Conservation (phyloP, 305 asterid genomes). For the Nicotiana rustica region DNA sequence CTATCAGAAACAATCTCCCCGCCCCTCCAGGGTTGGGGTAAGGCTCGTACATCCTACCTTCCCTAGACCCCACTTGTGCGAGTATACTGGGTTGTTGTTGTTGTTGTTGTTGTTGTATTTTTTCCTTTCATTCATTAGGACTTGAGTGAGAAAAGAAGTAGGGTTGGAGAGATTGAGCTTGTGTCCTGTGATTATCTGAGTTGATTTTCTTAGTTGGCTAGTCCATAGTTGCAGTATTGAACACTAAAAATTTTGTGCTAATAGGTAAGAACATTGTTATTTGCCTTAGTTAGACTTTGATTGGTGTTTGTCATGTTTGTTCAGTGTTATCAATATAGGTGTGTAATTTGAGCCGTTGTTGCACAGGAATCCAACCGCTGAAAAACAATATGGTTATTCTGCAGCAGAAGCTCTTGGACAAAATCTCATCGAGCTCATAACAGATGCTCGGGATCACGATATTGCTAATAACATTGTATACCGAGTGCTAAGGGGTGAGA, state of each 20-base stretch:
- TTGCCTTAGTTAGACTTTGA: constrained; percentile 23
- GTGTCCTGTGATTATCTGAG: constrained; percentile 2
- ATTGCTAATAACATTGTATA: constrained; percentile 56
- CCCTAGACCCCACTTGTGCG: no score
- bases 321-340: constrained; percentile 26
- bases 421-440: constrained; percentile 58
- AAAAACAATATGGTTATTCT: constrained; percentile 68
- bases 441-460: constrained; percentile 52
- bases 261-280: constrained; percentile 7
- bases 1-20: no score
- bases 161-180: constrained; percentile 18
- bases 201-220: neutral
- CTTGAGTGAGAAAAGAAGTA: neutral
- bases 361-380: constrained; percentile 82
- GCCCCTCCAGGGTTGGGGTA: no score
- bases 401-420: constrained; percentile 73
- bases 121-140: neutral
- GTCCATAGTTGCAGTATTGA: constrained; percentile 13
- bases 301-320: neutral
- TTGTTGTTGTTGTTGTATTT: no score
- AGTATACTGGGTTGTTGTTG: no score
- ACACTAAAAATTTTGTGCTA: neutral
- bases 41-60: no score
- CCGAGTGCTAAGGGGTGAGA: constrained; percentile 67
- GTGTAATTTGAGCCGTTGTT: constrained; percentile 29